phyloP scores from a whole-genome alignment of 78 protist genomes.

The Dictyostelium discoideum region dicty_2.7 NC_007088.5:2035501-2036000 shows the following conservation, averaged over 20 bases:
- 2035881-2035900: not conserved
- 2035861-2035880: slow-evolving; percentile 44
- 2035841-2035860: slow-evolving; percentile 24
- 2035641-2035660: slow-evolving; percentile 12
- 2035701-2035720: slow-evolving; percentile 20
- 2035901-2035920: slow-evolving; percentile 52
- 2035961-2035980: slow-evolving; percentile 69
- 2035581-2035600: slow-evolving; percentile 66
- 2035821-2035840: slow-evolving; percentile 27
- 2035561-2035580: slow-evolving; percentile 27
- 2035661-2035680: slow-evolving; percentile 43
- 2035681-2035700: slow-evolving; percentile 59
- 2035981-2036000: slow-evolving; percentile 40
- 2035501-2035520: slow-evolving; percentile 22
- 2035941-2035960: slow-evolving; percentile 55
- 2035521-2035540: slow-evolving; percentile 69
- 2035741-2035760: slow-evolving; percentile 32
- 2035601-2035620: slow-evolving; percentile 46
- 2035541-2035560: slow-evolving; percentile 66
- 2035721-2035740: slow-evolving; percentile 46
- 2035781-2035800: slow-evolving; percentile 47
- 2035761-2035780: slow-evolving; percentile 34
- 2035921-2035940: slow-evolving; percentile 61
- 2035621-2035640: slow-evolving; percentile 59
- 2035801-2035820: slow-evolving; percentile 50